These are phyloP conservation scores for Chaetomiaceae sp. DNA, from an alignment of 2,329 filamentous ascomycete genomes.

Conservation along the genomic window DNA sequence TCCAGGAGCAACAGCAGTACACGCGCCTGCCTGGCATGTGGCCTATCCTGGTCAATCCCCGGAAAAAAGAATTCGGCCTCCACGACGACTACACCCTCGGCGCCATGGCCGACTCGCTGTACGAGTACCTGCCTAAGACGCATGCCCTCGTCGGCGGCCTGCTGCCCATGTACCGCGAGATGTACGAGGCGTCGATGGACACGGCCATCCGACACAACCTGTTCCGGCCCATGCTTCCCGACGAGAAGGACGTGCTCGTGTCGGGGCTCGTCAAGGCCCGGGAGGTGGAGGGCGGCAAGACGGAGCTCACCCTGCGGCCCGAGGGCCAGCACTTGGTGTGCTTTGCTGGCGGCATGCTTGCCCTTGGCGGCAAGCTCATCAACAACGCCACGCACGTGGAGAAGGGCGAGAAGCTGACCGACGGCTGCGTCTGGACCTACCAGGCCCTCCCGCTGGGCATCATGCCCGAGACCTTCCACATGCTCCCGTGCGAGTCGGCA, in stretches of 20 bases:
- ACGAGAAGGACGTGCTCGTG: slow-evolving; percentile 55
- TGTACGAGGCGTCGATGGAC: slow-evolving; percentile 60
- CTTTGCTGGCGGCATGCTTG: slow-evolving; percentile 68
- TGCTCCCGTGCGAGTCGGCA: slow-evolving; percentile 38
- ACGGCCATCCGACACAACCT: slow-evolving; percentile 56
- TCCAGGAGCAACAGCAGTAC: slow-evolving; percentile 59
- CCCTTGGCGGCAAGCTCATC: slow-evolving; percentile 60
- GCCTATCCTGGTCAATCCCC: slow-evolving; percentile 51
- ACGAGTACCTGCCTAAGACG: slow-evolving; percentile 51
- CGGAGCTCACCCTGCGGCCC: slow-evolving; percentile 31
- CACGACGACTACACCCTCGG: slow-evolving; percentile 32
- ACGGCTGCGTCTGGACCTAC: slow-evolving; percentile 61
- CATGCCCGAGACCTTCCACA: slow-evolving; percentile 43
- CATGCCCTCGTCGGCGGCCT: slow-evolving; percentile 53
- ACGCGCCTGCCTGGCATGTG: slow-evolving; percentile 69
- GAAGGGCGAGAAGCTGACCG: slow-evolving; percentile 51
- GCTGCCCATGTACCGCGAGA: slow-evolving; percentile 50
- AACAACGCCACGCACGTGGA: slow-evolving; percentile 46
- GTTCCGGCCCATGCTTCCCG: slow-evolving; percentile 58
- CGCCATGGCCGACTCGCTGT: slow-evolving; percentile 38
- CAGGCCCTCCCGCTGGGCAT: slow-evolving; percentile 49
- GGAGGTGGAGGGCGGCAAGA: slow-evolving; percentile 24
- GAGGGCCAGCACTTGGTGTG: slow-evolving; percentile 58
- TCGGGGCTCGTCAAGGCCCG: slow-evolving; percentile 39
- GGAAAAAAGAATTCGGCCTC: slow-evolving; percentile 25